A percentile compares a stretch with the other conserved stretches of the same genome.
These are phyloP conservation scores for Leptosphaerulina australis DNA, from an alignment of 2,329 filamentous ascomycete genomes.

Conservation along the genomic window DNA sequence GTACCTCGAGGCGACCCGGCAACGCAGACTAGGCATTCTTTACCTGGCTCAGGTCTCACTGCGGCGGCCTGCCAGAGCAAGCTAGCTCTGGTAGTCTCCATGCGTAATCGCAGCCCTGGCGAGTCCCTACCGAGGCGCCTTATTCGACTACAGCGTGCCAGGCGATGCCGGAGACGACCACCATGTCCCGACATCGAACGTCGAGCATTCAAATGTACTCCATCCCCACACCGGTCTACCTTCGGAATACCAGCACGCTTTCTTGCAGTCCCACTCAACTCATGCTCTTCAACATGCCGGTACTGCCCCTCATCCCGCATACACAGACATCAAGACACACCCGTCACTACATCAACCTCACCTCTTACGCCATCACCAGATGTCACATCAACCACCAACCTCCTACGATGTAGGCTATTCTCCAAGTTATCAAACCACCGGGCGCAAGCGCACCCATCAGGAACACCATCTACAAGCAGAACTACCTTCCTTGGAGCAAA, in stretches of 20 bases:
- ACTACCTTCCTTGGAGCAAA: conserved; percentile 49
- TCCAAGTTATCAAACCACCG: conserved; percentile 35
- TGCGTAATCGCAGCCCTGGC: conserved; percentile 59
- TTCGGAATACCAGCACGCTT: conserved; percentile 45
- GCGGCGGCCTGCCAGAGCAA: conserved; percentile 57
- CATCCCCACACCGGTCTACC: conserved; percentile 47
- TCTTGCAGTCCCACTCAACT: conserved; percentile 47
- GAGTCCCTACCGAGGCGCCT: conserved; percentile 54
- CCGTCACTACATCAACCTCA: conserved; percentile 45
- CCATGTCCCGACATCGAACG: conserved; percentile 50
- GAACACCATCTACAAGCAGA: conserved; percentile 51
- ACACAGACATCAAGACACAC: conserved; percentile 49
- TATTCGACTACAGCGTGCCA: conserved; percentile 55
- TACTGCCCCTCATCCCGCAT: conserved; percentile 44
- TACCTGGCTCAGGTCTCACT: conserved; percentile 53
- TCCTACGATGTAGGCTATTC: conserved; percentile 48
- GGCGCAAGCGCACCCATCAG: conserved; percentile 54
- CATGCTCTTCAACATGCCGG: conserved; percentile 49
- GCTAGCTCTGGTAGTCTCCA: conserved; percentile 58
- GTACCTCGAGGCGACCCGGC: conserved; percentile 39
- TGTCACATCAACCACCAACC: conserved; percentile 46
- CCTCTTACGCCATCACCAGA: conserved; percentile 44
- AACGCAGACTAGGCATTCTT: conserved; percentile 47
- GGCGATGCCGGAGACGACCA: conserved; percentile 52
- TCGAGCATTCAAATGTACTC: conserved; percentile 50